Evolutionary conservation across 176 grass and related monocot species (phyloP).

Genomic region (Echinochloa phyllopogon): DNA sequence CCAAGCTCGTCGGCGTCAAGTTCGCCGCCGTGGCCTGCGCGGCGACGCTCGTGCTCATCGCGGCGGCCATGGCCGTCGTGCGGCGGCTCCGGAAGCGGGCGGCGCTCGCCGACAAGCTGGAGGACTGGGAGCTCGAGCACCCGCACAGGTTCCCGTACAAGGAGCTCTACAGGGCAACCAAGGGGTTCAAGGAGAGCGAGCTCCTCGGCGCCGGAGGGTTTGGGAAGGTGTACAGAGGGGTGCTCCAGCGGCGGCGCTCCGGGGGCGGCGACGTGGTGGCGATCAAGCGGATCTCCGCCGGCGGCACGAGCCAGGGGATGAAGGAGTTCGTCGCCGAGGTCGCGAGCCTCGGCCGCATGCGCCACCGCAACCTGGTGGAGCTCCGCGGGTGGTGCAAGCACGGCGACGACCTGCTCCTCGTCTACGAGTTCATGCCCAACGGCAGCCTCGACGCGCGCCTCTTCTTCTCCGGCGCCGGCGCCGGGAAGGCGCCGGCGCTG

Average conservation of each 20-base stretch:
- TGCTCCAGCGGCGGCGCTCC: not conserved
- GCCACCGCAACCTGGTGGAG: slow-evolving; percentile 54
- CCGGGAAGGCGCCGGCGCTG: not conserved
- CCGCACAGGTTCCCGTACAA: slow-evolving; percentile 23
- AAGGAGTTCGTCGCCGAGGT: slow-evolving; percentile 40
- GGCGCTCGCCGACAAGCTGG: not conserved
- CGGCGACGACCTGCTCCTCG: not conserved
- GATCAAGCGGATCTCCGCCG: slow-evolving; percentile 1
- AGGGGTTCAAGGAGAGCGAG: slow-evolving; percentile 1
- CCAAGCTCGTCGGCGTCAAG: not conserved
- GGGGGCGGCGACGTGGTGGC: not conserved
- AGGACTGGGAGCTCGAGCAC: slow-evolving; percentile 24
- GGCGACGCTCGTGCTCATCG: not conserved
- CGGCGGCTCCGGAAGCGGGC: not conserved
- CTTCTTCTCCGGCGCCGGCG: not conserved
- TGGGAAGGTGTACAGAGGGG: not conserved
- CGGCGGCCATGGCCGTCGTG: not conserved
- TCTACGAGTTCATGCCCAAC: slow-evolving; percentile 91
- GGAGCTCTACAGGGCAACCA: slow-evolving; percentile 11
- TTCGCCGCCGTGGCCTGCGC: not conserved
- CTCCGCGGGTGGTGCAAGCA: slow-evolving; percentile 25
- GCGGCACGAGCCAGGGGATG: slow-evolving; percentile 37
- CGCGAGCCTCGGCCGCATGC: slow-evolving; percentile 46
- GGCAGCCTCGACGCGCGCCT: slow-evolving; percentile 62
- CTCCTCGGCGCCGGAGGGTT: not conserved